A percentile compares a stretch with the other conserved stretches of the same genome.
phyloP scores from a whole-genome alignment of 2,329 filamentous ascomycete genomes.

The Sporothrix mexicana region DNA sequence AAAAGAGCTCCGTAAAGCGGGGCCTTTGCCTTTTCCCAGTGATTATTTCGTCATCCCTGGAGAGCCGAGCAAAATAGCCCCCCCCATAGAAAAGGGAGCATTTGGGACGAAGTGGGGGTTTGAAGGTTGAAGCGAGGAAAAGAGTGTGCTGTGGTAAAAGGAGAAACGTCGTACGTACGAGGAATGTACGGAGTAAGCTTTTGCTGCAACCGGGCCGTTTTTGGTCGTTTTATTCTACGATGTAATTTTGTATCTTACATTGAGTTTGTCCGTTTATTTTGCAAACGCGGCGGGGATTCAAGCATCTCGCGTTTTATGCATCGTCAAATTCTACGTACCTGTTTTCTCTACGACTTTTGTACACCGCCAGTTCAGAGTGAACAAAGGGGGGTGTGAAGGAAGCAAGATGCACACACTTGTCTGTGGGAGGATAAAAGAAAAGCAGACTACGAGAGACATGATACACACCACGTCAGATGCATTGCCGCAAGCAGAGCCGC shows the following conservation, averaged over 20 bases:
- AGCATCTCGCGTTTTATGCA: constrained; percentile 15
- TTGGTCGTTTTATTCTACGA: neutral
- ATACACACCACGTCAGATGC: neutral
- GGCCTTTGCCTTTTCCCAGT: neutral
- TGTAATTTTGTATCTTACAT: neutral
- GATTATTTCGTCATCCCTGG: neutral
- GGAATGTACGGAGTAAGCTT: neutral
- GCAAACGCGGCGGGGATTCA: neutral
- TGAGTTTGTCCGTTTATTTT: neutral
- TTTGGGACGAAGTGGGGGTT: neutral
- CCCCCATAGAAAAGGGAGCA: neutral
- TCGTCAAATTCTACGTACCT: neutral
- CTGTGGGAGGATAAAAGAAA: neutral
- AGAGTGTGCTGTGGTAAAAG: neutral
- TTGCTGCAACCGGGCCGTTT: neutral
- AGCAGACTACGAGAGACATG: too few relatives aligned
- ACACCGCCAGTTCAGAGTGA: constrained; percentile 14
- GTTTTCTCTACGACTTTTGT: neutral
- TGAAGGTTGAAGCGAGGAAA: neutral
- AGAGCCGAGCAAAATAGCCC: neutral
- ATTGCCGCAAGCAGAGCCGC: constrained; percentile 6
- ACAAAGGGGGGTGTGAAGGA: constrained; percentile 1
- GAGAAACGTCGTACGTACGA: constrained; percentile 21
- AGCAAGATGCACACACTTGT: neutral
- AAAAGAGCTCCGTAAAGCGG: neutral